phyloP scores from a whole-genome alignment of 148 eudicot species.

The Nepenthes mirabilis region DNA sequence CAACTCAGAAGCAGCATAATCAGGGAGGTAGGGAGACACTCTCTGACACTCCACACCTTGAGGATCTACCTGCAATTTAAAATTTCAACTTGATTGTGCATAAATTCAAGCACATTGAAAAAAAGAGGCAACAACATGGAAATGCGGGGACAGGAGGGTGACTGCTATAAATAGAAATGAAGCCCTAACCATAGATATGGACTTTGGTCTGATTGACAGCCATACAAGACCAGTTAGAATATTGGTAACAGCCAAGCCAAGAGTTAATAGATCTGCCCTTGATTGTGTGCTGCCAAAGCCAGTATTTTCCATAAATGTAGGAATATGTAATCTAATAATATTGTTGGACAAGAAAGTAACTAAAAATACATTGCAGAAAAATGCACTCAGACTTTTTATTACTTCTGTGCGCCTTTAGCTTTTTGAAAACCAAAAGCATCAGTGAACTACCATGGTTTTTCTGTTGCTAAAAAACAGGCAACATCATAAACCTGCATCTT shows the following conservation, averaged over 20 bases:
- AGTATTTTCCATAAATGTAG: no score
- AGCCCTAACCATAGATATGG: constrained; percentile 54
- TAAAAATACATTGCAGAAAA: no score
- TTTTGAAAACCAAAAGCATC: no score
- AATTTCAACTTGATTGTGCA: no score
- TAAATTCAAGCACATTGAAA: background rate
- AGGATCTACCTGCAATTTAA: constrained; percentile 51
- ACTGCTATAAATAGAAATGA: background rate
- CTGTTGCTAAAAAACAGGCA: no score
- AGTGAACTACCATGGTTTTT: no score
- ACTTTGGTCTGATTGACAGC: constrained; percentile 81
- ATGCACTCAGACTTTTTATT: no score
- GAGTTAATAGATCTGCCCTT: constrained; percentile 91
- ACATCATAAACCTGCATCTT: no score
- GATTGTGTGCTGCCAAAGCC: constrained; percentile 59
- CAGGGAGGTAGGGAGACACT: constrained; percentile 41
- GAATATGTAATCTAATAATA: no score
- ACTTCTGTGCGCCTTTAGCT: no score
- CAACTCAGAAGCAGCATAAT: constrained; percentile 51
- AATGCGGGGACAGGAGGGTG: background rate
- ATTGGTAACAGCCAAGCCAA: constrained; percentile 86
- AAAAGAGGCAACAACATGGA: background rate
- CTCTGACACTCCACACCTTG: constrained; percentile 60
- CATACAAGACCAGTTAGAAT: constrained; percentile 82
- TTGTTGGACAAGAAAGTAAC: no score